phyloP scores from a whole-genome alignment of 495 filamentous ascomycete genomes.

The Penicillium ochrochloron region DNA sequence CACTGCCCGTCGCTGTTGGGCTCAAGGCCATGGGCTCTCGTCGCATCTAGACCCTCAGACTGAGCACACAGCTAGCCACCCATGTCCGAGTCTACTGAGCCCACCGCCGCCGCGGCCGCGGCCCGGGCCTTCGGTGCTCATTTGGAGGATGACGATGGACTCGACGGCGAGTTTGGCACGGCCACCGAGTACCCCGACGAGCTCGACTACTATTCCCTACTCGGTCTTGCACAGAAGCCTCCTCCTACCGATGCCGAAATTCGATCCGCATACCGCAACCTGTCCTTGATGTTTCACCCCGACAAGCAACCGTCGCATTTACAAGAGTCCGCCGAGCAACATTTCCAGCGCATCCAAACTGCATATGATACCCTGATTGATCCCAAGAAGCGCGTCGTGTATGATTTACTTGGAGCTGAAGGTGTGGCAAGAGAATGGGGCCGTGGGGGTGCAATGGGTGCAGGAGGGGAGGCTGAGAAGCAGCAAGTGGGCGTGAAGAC shows the following conservation, averaged over 20 bases:
- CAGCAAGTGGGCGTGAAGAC: constrained; percentile 48
- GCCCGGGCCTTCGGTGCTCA: constrained; percentile 26
- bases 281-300: constrained; percentile 62
- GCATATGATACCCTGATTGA: constrained; percentile 62
- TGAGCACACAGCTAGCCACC: constrained; percentile 1
- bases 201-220: constrained; percentile 55
- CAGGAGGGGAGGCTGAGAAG: constrained; percentile 32
- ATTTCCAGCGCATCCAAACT: constrained; percentile 54
- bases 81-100: constrained; percentile 26
- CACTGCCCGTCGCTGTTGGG: constrained; percentile 11
- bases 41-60: constrained; percentile 3
- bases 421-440: constrained; percentile 52
- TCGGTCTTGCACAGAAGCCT: constrained; percentile 52
- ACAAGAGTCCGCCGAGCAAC: constrained; percentile 48
- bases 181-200: constrained; percentile 37
- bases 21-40: constrained; percentile 15
- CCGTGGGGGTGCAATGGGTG: constrained; percentile 40
- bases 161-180: constrained; percentile 31
- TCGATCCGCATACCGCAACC: constrained; percentile 54
- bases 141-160: constrained; percentile 32
- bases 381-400: constrained; percentile 57
- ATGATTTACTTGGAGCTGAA: constrained; percentile 55
- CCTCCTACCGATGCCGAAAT: constrained; percentile 55
- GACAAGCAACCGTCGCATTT: constrained; percentile 59
- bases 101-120: constrained; percentile 20